These are phyloP conservation scores for Tuber indicum DNA, from an alignment of 495 filamentous ascomycete species.

Conservation along the genomic window DNA sequence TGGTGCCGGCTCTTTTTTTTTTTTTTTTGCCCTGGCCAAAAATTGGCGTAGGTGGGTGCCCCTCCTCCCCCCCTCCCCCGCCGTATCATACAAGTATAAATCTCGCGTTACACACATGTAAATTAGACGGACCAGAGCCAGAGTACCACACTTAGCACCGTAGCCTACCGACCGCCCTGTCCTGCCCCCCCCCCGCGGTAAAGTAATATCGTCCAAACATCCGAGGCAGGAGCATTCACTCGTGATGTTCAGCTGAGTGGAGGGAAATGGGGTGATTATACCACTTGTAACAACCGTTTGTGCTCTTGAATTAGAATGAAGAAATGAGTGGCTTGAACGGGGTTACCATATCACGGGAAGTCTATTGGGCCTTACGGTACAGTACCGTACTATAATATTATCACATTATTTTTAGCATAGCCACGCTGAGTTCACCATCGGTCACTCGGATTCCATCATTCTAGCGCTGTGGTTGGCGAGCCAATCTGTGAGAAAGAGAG, in stretches of 20 bases:
- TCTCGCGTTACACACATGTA: background rate
- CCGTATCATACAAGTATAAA: background rate
- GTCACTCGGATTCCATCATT: background rate
- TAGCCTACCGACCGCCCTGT: background rate
- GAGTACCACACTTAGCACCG: too few relatives aligned
- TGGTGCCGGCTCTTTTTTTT: background rate
- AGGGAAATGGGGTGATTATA: background rate
- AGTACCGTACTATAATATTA: background rate
- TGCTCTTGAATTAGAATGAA: background rate
- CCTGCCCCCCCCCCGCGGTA: background rate
- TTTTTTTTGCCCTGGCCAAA: background rate
- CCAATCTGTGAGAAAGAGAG: background rate
- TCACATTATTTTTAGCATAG: background rate
- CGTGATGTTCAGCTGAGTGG: background rate
- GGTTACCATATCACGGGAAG: background rate
- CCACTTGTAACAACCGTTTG: too few relatives aligned
- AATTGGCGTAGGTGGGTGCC: background rate
- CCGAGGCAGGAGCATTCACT: background rate
- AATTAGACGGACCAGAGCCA: background rate
- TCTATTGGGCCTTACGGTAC: background rate
- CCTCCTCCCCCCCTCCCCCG: background rate
- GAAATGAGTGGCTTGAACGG: background rate
- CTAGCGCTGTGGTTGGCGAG: background rate
- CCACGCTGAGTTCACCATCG: background rate
- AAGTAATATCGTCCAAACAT: background rate